phyloP scores from a whole-genome alignment of 2,329 filamentous ascomycete genomes.

The Neocatenulostroma microsporum region DNA sequence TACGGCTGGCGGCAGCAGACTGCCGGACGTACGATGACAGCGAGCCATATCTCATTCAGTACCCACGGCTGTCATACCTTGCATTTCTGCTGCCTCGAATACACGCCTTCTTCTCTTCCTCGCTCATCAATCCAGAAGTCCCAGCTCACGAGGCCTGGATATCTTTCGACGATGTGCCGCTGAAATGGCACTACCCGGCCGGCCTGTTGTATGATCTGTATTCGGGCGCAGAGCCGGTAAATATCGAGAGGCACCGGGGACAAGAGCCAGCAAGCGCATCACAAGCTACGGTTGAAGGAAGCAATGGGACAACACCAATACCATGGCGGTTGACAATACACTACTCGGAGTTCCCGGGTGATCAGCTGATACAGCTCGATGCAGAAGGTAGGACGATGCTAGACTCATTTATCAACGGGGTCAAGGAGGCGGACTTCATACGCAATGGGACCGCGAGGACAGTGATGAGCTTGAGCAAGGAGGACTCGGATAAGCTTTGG shows the following conservation, averaged over 20 bases:
- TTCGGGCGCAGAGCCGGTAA: slow-evolving; percentile 47
- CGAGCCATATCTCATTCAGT: slow-evolving; percentile 55
- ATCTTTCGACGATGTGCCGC: slow-evolving; percentile 57
- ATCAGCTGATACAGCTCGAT: slow-evolving; percentile 53
- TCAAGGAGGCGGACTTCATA: slow-evolving; percentile 77
- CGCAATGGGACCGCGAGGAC: slow-evolving; percentile 81
- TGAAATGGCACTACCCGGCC: slow-evolving; percentile 66
- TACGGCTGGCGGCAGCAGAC: slow-evolving; percentile 51
- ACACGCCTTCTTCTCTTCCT: slow-evolving; percentile 53
- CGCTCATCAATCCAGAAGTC: slow-evolving; percentile 51
- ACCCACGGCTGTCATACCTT: slow-evolving; percentile 60
- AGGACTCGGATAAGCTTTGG: slow-evolving; percentile 77
- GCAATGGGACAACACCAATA: slow-evolving; percentile 25
- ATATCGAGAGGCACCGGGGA: slow-evolving; percentile 13
- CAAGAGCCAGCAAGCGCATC: slow-evolving; percentile 1
- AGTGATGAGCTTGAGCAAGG: slow-evolving; percentile 81
- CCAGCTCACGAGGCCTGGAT: slow-evolving; percentile 53
- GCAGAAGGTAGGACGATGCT: slow-evolving; percentile 48
- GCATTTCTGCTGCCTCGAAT: slow-evolving; percentile 57
- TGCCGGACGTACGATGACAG: slow-evolving; percentile 53
- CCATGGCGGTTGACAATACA: slow-evolving; percentile 59
- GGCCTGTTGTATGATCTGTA: slow-evolving; percentile 65
- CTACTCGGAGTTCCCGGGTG: slow-evolving; percentile 51
- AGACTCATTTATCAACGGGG: slow-evolving; percentile 60
- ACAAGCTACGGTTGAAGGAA: slow-evolving; percentile 7